Conservation (phyloP, 176 grass and related monocot genomes). For the Oryza australiensis region DNA sequence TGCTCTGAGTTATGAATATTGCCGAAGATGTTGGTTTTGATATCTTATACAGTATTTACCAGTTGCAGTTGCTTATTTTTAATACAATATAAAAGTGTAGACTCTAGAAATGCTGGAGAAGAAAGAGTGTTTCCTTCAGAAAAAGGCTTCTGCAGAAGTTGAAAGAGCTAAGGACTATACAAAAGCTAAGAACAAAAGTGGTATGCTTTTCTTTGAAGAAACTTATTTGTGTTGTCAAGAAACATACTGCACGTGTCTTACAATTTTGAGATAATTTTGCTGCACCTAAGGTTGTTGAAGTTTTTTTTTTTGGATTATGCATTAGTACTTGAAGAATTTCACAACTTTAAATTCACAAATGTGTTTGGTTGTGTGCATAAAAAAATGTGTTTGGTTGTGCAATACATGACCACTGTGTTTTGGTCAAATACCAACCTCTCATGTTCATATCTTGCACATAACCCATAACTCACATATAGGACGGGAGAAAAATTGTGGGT, state of each 20-base stretch:
- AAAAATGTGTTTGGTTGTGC: neutral
- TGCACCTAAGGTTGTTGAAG: neutral
- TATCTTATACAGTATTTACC: constrained; percentile 23
- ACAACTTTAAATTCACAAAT: neutral
- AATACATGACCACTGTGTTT: neutral
- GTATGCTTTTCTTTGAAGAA: constrained; percentile 36
- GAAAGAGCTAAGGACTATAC: constrained; percentile 73
- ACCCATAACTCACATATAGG: neutral
- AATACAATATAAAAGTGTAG: constrained; percentile 1
- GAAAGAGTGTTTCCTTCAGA: constrained; percentile 65
- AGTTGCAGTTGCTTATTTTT: neutral
- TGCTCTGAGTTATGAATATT: neutral
- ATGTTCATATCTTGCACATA: neutral
- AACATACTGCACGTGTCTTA: neutral
- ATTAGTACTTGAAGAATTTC: neutral
- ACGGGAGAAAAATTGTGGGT: no score
- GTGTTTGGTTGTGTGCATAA: neutral
- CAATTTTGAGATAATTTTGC: neutral
- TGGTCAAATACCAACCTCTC: neutral
- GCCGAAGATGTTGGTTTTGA: neutral
- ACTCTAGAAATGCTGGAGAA: constrained; percentile 71
- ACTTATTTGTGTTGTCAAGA: neutral
- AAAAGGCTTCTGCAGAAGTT: constrained; percentile 56
- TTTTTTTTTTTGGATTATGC: neutral
- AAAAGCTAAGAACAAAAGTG: constrained; percentile 71